Percentiles rank a stretch among this genome's conserved stretches.
phyloP scores from a whole-genome alignment of 148 eudicot genomes.

The Rhododendron kiyosumense region DNA sequence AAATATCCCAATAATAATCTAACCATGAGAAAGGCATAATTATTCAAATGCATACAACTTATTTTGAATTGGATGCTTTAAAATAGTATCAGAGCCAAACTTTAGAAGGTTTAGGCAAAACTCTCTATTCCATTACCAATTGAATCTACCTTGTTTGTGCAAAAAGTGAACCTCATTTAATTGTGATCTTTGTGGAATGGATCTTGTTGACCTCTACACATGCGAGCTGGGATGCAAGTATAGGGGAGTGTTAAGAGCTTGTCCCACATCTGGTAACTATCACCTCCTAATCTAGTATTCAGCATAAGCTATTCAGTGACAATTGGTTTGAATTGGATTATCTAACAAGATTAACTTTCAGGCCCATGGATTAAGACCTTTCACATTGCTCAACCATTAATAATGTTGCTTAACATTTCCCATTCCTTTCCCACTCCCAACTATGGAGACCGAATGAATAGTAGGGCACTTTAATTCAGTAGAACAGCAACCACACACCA shows the following conservation, averaged over 20 bases:
- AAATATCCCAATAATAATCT: not conserved
- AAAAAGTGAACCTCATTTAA: not conserved
- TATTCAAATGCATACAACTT: not conserved
- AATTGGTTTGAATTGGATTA: not conserved
- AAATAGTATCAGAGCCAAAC: not conserved
- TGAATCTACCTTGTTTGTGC: not conserved
- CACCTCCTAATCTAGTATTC: not conserved
- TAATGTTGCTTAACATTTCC: not conserved
- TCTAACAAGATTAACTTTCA: not conserved
- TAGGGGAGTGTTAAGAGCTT: not conserved
- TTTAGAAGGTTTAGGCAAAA: not conserved
- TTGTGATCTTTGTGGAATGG: not conserved
- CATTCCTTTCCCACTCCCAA: not conserved
- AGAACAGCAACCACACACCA: not conserved
- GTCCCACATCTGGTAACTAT: not conserved
- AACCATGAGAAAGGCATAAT: not conserved
- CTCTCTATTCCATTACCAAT: not conserved
- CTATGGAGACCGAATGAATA: not conserved
- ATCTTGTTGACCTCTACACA: not conserved
- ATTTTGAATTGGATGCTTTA: not conserved
- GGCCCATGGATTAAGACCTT: not conserved
- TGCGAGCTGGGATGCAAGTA: not conserved
- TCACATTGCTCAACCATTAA: not conserved
- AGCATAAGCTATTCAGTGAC: not conserved
- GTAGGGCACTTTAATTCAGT: not conserved